Conservation (phyloP, 345 rosid genomes). For the Pugionium dolabratum region DNA sequence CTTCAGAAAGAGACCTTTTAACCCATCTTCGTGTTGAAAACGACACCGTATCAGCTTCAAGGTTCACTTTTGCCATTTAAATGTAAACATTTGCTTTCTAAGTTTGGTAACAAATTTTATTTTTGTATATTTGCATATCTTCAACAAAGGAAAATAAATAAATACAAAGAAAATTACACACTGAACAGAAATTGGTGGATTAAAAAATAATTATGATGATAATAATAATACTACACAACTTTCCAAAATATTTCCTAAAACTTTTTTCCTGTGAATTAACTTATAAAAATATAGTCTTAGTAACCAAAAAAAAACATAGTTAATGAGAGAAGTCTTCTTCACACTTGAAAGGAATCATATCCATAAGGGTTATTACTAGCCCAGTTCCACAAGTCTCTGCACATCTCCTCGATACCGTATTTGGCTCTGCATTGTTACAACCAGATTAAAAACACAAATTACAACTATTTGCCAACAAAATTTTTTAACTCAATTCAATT, state of each 20-base stretch:
- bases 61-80: not conserved
- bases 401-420: constrained; percentile 84
- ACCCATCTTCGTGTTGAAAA: not conserved
- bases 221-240: no score
- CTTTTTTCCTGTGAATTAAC: not conserved
- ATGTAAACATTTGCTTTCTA: constrained; percentile 18
- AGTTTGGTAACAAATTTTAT: not conserved
- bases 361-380: constrained; percentile 94
- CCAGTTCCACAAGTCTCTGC: constrained; percentile 96
- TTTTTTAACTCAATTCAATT: not conserved
- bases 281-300: not conserved
- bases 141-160: no score
- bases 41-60: not conserved
- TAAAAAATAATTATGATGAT: no score
- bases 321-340: constrained; percentile 6
- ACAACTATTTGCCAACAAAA: not conserved
- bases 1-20: constrained; percentile 31
- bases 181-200: no score
- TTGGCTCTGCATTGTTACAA: constrained; percentile 62
- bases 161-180: no score
- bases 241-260: no score
- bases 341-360: constrained; percentile 51
- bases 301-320: not conserved
- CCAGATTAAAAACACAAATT: not conserved
- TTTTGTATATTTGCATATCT: not conserved